Evolutionary conservation across 225 moss, liverwort and hornwort genomes (phyloP), one percentile per base, ranked within the genome.

Genomic region (Physcomitrellopsis africana): DNA sequence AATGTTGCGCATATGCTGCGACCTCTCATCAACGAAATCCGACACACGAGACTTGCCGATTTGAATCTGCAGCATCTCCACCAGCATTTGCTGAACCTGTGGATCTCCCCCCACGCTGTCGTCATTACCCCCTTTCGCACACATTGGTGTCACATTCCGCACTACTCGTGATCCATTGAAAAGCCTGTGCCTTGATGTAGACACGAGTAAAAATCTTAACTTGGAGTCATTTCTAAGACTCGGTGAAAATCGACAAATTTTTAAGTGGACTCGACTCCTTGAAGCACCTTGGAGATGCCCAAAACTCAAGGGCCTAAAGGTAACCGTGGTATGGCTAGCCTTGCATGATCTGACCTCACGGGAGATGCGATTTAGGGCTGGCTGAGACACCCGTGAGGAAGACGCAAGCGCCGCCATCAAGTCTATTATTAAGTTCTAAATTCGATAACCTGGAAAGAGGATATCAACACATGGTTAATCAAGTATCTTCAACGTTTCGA

Each of bases 11-110:
- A 94, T 92, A 47, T 92, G 85, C 44, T 92, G 90, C 22, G 94
- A 94, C 69, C 94, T 87, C 72, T 94, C 90, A 70, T 92, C 94
- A 26, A 94, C 94, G 41, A 85, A 94, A 70, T 94, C 89, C 17
- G 85, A 88, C 94, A 94, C 84, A 60, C 92, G 88, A 26, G 90
- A 82, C 73, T 94, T 94, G 26, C 94, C 94, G 47, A 94, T 71
- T 76, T 94, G 94, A 29, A 94, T 94, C 78, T 94, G 94, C 70
- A 94, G 82, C 94, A 94, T 94, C 80, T 94, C 94, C 27, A 94
- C 94, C 13, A 94, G 84, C 90, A 94, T 92, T 64, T 90, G 90
- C 72, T 94, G 94, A 14, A 94, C 82, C 68, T 84, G 75, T 53
- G 92, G 82, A 74, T 94, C 92, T 42, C 94, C 94, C 41, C 87